These are phyloP conservation scores for Didymella lethalis DNA, from an alignment of 2,329 filamentous ascomycete species.

Conservation along the genomic window DNA sequence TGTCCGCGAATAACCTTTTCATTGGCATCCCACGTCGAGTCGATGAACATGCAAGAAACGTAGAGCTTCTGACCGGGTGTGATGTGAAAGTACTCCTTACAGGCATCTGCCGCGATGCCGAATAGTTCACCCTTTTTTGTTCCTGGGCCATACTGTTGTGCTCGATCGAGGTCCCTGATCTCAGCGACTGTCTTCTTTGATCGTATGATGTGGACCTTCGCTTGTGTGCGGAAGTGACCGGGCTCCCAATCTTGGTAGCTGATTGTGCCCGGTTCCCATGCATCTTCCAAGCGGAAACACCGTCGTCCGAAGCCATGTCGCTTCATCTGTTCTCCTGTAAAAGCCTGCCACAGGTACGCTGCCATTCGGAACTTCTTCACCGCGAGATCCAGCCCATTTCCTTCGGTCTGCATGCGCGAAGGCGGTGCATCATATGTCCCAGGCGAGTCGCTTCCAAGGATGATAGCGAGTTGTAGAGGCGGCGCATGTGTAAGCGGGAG, in stretches of 20 bases:
- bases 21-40: slow-evolving; percentile 83
- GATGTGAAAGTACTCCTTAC: slow-evolving; percentile 78
- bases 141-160: slow-evolving; percentile 77
- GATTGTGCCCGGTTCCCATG: slow-evolving; percentile 86
- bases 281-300: slow-evolving; percentile 90
- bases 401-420: slow-evolving; percentile 77
- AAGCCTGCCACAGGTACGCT: slow-evolving; percentile 96
- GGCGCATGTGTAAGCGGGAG: slow-evolving; percentile 79
- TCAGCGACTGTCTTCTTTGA: slow-evolving; percentile 85
- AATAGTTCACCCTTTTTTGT: slow-evolving; percentile 78
- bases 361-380: slow-evolving; percentile 93
- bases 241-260: slow-evolving; percentile 76
- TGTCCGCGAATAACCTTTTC: slow-evolving; percentile 78
- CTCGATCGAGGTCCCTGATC: slow-evolving; percentile 77
- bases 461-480: slow-evolving; percentile 86
- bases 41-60: slow-evolving; percentile 84
- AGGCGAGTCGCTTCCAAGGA: slow-evolving; percentile 87
- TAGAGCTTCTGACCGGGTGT: slow-evolving; percentile 82
- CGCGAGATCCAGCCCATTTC: slow-evolving; percentile 80
- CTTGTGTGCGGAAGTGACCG: slow-evolving; percentile 84
- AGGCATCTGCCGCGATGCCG: slow-evolving; percentile 76
- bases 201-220: slow-evolving; percentile 85
- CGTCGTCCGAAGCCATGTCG: slow-evolving; percentile 85
- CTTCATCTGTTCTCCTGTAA: slow-evolving; percentile 95
- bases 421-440: slow-evolving; percentile 85